Base-by-base conservation (phyloP, 495 filamentous ascomycete genomes). In the Penicillium simplicissimum region DNA sequence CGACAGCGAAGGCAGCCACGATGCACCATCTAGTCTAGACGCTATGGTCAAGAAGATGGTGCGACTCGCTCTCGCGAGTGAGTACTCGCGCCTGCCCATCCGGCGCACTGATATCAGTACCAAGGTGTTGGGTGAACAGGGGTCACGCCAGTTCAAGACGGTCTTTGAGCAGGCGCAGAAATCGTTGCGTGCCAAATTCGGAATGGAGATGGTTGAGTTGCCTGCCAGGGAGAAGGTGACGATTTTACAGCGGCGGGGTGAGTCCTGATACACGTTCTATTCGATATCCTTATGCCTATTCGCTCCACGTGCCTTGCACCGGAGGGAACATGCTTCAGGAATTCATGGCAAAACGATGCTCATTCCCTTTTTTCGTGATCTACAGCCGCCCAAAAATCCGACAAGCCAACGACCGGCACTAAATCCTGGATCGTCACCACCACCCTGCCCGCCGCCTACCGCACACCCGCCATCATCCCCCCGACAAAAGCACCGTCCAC, bases 11-110 rank as follows among this genome's bases (percentile, higher is more conserved):
- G 73, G 2, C 33, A n/a, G 72, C 34, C 58, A 67, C 19, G 68
- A 59, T 36, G 71, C 73, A 36, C 75, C 74, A 34, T 73, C 71
- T 28, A 84, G 75, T 64, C 77, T 79, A 7, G 85, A 89, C 53
- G 86, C 90, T 61, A 79, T 94, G 66, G 86, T 92, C 34, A 97
- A 96, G 76, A 96, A 93, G 64, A 76, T 98, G 49, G 88, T 98
- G 19, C 87, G 95, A n/a, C 85, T 96, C 45, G 95, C 92, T 3
- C 72, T 98, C 7, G 85, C 93, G 3, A 92, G 90, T 77, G 95
- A 97, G 71, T 96, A 90, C 72, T 82, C 90, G n/a, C 84, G 95
- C 15, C 80, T 83, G 47, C 85, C 88, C 0, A 91, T 98, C 35
- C 85, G 86, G 14, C 77, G 95, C 63, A 80, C 85, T 7, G 95